Percentiles rank a stretch among this genome's conserved stretches.
phyloP scores from a whole-genome alignment of 192 early-diverging fungal genomes.

The Backusella tuberculispora region DNA sequence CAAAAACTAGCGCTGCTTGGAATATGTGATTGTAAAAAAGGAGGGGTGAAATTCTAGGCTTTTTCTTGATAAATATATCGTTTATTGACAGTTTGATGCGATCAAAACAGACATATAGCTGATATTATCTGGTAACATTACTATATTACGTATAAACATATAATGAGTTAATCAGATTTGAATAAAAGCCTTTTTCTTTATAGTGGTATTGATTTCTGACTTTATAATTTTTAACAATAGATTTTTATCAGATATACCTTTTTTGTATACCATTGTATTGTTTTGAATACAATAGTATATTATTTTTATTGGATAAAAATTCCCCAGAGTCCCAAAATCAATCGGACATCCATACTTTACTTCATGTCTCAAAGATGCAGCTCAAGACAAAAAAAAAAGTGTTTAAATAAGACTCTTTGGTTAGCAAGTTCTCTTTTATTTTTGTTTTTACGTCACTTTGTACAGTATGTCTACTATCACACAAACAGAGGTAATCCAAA shows the following conservation, averaged over 20 bases:
- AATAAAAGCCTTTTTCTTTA: background rate
- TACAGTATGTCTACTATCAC: background rate
- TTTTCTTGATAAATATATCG: background rate
- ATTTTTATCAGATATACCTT: background rate
- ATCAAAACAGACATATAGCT: background rate
- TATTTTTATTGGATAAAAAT: background rate
- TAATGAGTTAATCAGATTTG: background rate
- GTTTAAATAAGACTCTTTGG: constrained; percentile 5
- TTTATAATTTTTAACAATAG: background rate
- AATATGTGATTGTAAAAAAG: background rate
- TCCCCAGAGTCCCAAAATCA: constrained; percentile 12
- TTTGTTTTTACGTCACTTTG: background rate
- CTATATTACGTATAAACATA: background rate
- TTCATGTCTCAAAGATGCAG: background rate
- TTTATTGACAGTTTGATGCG: background rate
- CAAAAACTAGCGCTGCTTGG: background rate
- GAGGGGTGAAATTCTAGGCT: background rate
- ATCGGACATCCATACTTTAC: background rate
- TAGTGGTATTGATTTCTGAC: background rate
- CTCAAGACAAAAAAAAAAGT: background rate
- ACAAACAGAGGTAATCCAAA: background rate
- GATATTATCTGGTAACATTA: background rate
- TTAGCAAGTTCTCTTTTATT: background rate
- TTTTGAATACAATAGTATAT: background rate
- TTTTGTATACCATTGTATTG: background rate